Percentiles rank a stretch among this genome's conserved stretches.
Conservation (phyloP, 257 asterid genomes). For the Orobanche coerulescens region DNA sequence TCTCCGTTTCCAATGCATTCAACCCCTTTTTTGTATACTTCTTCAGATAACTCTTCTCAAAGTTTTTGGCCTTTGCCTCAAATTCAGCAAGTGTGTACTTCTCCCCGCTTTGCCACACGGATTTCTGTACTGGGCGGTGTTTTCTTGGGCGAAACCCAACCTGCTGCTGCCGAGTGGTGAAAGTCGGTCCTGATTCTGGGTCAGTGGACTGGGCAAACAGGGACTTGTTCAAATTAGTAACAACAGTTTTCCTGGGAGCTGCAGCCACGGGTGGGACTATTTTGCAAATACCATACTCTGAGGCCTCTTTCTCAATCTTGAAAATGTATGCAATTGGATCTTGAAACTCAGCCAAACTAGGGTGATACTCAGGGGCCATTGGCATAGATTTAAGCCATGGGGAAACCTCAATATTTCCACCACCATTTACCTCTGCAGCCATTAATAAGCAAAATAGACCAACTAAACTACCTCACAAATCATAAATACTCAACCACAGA, state of each 20-base stretch:
- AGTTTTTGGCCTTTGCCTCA: constrained; percentile 70
- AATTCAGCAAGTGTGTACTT: constrained; percentile 59
- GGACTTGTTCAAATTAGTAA: constrained; percentile 68
- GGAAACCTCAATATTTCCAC: constrained; percentile 59
- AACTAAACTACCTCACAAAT: constrained; percentile 6
- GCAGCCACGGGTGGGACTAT: constrained; percentile 87
- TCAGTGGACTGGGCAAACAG: constrained; percentile 57
- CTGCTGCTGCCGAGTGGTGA: constrained; percentile 98
- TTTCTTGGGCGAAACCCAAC: constrained; percentile 93
- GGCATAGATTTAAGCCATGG: constrained; percentile 92
- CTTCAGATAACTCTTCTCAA: constrained; percentile 69
- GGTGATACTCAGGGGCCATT: constrained; percentile 92
- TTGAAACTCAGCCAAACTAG: constrained; percentile 81
- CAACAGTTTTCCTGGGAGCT: constrained; percentile 49
- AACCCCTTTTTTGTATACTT: constrained; percentile 46
- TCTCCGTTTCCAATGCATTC: constrained; percentile 59
- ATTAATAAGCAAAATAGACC: constrained; percentile 25
- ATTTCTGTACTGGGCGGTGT: constrained; percentile 87
- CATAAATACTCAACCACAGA: constrained; percentile 22
- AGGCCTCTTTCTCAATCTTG: constrained; percentile 94
- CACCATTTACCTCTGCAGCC: constrained; percentile 57
- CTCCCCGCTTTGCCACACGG: constrained; percentile 99
- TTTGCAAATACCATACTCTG: constrained; percentile 88
- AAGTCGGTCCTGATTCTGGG: constrained; percentile 49
- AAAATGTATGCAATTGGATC: constrained; percentile 99